Evolutionary conservation across 1,284 basidiomycete species (phyloP), one percentile per base, ranked within the genome.

Genomic region (Ganoderma lingzhi): DNA sequence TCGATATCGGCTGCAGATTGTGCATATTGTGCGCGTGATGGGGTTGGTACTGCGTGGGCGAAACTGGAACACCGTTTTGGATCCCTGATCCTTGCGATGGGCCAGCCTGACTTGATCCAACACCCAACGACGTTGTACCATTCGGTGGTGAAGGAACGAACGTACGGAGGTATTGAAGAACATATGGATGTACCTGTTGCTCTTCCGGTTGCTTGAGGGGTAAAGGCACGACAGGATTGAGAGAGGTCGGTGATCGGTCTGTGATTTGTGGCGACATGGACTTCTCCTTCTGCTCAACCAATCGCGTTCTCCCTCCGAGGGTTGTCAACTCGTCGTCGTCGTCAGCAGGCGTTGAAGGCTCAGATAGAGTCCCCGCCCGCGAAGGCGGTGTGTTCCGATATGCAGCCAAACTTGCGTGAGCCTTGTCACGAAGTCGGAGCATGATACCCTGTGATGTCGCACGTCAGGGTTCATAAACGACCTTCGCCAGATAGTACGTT

Each of bases 241-340:
- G 84, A 6, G 91, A 88, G 14, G 82, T 87, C 3, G 92, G 92
- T n/a, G 92, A 93, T 59, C 87, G 85, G 41, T 91, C 87, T 53
- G 86, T 76, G 53, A 88, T 77, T 59, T 81, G 79, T 5, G 90
- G 89, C 66, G 85, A 84, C 55, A 78, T 72, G 10, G 80, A 73
- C 14, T 82, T 80, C 62, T 90, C 89, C 74, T 88, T 90, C 81
- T 88, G 88, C 51, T 86, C 86, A 3, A 93, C 89, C 32, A 93
- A 82, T 2, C 92, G 87, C 10, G 92, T 93, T 77, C 85, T 87
- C 4, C 92, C 92, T 41, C 92, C 92, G 6, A 93, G 83, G 5
- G 87, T 85, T n/a, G 87, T 84, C 2, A 93, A 82, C 75, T 93
- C 92, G 76, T 93, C 92, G 64, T 91, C 84, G 56, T 89, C 89